Evolutionary conservation across 352 stramenopile species (phyloP), one percentile per base, ranked within the genome.

Genomic region (Phytophthora sp.): DNA sequence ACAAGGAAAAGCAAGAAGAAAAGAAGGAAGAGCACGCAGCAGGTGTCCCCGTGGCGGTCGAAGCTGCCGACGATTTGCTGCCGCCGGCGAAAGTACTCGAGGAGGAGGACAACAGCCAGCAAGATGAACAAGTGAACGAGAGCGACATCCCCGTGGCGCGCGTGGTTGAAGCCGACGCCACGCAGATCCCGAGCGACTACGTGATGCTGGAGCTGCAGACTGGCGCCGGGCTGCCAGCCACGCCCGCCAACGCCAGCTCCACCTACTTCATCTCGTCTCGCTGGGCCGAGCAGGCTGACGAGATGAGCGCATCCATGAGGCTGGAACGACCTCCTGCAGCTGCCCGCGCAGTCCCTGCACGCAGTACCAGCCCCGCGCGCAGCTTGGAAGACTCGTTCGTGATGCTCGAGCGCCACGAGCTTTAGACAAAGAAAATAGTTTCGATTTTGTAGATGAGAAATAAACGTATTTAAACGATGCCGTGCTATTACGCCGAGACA

Each of bases 201-300:
- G 84, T 93, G 39, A 89, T 91, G 82, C 76, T 94, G 34, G 82
- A 94, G 59, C 74, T 91, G 18, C 81, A 92, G 57, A 81, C 85
- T 18, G 79, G 82, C 15, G 79, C 80, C 0, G 85, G 82, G 3
- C 54, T 92, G 2, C 67, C 67, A 18, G 77, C 82, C 45, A 52
- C 60, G 3, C 51, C 62, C 8, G 63, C 69, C 4, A 69, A 41
- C 28, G 23, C 61, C 4, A 78, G 70, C 39, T 92, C 85, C 24
- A 91, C 80, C 23, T 94, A 88, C 57, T 94, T 94, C 58, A 88
- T 94, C 48, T 92, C 86, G 5, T 88, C 86, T 26, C 83, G 72
- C 26, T 94, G 86, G 86, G 79, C 89, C 32, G 68, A 90, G 26
- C 80, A 94, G 46, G 82, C 86, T 0, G 86, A 92, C 9, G 86